These are phyloP conservation scores for Sugiyamaella novakii DNA, from an alignment of 1,139 yeast genomes.

Conservation along the genomic window DNA sequence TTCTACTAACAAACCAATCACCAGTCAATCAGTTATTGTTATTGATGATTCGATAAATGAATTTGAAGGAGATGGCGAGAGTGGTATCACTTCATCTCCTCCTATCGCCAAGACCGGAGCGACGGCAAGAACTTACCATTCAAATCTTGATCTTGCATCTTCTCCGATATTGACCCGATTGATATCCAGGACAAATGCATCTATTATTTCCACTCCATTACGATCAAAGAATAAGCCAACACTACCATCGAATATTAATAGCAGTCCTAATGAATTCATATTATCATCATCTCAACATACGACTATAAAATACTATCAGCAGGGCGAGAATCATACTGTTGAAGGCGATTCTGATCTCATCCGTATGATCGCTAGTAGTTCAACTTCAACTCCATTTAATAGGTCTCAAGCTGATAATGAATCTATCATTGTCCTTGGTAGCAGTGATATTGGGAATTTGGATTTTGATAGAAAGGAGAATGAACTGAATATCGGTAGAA, in stretches of 20 bases:
- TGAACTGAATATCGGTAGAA: background rate
- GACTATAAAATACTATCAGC: background rate
- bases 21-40: constrained; percentile 8
- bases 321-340: background rate
- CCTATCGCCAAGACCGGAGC: background rate
- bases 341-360: background rate
- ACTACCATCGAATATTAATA: background rate
- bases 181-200: background rate
- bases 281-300: constrained; percentile 10
- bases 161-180: constrained; percentile 6
- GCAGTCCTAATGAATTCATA: constrained; percentile 6
- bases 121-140: background rate
- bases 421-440: background rate
- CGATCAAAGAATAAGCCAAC: background rate
- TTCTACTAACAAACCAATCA: background rate
- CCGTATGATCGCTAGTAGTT: background rate
- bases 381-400: background rate
- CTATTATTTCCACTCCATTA: background rate
- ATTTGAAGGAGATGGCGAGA: background rate
- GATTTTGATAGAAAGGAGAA: background rate
- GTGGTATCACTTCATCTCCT: background rate
- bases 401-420: background rate
- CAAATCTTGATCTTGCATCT: constrained; percentile 4
- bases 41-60: constrained; percentile 3
- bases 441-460: constrained; percentile 9